These are phyloP conservation scores for Arthrocladium fulminans DNA, from an alignment of 2,329 filamentous ascomycete genomes.

Conservation along the genomic window DNA sequence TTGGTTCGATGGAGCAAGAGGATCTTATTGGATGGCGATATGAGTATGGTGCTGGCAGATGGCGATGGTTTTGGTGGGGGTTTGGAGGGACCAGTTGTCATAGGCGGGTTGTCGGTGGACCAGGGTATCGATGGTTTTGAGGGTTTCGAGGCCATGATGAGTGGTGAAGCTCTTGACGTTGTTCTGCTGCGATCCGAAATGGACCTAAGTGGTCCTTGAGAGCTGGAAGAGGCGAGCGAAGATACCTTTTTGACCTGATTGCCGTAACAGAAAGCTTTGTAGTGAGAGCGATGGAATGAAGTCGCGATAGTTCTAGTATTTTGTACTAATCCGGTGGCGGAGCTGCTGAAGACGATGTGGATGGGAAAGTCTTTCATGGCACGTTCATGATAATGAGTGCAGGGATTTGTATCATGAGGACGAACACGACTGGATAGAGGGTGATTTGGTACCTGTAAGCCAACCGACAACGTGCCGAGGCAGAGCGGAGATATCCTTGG, in stretches of 20 bases:
- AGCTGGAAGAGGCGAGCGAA: not conserved
- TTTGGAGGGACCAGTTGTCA: constrained; percentile 19
- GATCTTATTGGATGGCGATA: constrained; percentile 80
- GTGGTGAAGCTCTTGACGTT: not conserved
- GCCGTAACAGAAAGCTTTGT: not conserved
- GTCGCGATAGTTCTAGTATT: not conserved
- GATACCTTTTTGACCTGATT: not conserved
- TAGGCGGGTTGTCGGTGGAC: constrained; percentile 7
- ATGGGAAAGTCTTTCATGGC: not conserved
- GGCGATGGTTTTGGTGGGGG: constrained; percentile 14
- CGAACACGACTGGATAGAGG: not conserved
- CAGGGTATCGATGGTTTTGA: constrained; percentile 8
- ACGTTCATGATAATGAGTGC: not conserved
- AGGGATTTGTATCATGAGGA: not conserved
- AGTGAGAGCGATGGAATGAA: not conserved
- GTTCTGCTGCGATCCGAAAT: not conserved
- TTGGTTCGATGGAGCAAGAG: constrained; percentile 78
- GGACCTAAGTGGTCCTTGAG: not conserved
- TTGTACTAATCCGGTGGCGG: not conserved
- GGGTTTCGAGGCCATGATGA: constrained; percentile 3
- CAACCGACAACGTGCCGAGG: constrained; percentile 5
- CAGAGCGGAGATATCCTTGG: not conserved
- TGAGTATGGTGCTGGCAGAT: constrained; percentile 60
- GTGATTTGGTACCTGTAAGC: not conserved
- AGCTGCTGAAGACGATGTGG: not conserved